phyloP scores from a whole-genome alignment of 441 rosid genomes.

The Brassica balearica region DNA sequence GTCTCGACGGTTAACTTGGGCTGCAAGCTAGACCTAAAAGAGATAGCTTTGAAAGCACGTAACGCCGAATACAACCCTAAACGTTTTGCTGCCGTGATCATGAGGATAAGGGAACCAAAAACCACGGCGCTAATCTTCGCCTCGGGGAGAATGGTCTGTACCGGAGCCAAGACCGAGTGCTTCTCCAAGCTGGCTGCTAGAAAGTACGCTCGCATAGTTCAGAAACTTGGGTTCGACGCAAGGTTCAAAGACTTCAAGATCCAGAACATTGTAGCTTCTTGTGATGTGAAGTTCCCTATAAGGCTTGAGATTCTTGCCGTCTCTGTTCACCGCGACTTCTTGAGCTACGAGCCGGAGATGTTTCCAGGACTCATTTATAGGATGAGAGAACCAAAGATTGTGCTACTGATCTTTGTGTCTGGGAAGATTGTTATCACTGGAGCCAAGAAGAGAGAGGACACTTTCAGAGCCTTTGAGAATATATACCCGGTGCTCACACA shows the following conservation, averaged over 20 bases:
- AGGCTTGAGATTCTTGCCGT: conserved; percentile 44
- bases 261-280: conserved; percentile 44
- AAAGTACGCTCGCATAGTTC: conserved; percentile 45
- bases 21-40: conserved; percentile 92
- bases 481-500: conserved; percentile 42
- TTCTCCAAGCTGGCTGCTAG: conserved; percentile 42
- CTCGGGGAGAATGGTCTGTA: conserved; percentile 47
- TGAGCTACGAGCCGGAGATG: conserved; percentile 45
- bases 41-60: conserved; percentile 95
- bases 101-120: conserved; percentile 46
- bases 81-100: conserved; percentile 52
- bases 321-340: conserved; percentile 34
- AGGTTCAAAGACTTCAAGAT: conserved; percentile 47
- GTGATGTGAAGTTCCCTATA: conserved; percentile 46
- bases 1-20: conserved; percentile 98
- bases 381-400: conserved; percentile 43
- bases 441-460: conserved; percentile 44
- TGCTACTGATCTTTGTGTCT: conserved; percentile 44
- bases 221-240: conserved; percentile 44
- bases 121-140: conserved; percentile 42
- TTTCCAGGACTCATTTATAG: conserved; percentile 47
- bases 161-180: conserved; percentile 44
- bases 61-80: conserved; percentile 98
- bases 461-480: conserved; percentile 43
- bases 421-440: conserved; percentile 48